Evolutionary conservation across 2,329 filamentous ascomycete genomes (phyloP).

Genomic region (Pseudogymnoascus sp.): DNA sequence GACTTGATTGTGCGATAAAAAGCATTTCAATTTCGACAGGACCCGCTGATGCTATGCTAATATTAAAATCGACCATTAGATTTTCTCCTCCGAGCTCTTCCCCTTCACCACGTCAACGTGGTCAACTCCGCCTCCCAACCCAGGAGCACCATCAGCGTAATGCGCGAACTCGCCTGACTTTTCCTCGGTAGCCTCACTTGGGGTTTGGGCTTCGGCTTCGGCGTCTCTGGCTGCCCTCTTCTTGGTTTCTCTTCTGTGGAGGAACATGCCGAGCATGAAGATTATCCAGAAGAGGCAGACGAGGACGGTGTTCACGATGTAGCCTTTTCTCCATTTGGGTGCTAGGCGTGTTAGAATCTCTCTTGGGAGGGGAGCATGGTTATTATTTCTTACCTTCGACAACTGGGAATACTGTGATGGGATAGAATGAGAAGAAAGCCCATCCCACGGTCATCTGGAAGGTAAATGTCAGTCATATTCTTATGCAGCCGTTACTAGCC

Average conservation of each 20-base stretch:
- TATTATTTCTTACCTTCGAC: conserved; percentile 18
- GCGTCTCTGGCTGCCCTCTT: conserved; percentile 18
- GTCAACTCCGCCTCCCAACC: neutral
- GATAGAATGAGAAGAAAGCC: conserved; percentile 26
- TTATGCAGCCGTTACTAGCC: neutral
- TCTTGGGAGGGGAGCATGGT: neutral
- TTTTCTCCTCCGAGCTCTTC: neutral
- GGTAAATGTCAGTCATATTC: neutral
- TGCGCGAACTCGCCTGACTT: neutral
- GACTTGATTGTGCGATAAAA: neutral
- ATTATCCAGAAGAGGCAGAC: conserved; percentile 26
- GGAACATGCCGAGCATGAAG: conserved; percentile 28
- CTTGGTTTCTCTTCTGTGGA: conserved; percentile 28
- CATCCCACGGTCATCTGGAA: conserved; percentile 29
- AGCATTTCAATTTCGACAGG: neutral
- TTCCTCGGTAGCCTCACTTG: neutral
- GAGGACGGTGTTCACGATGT: conserved; percentile 23
- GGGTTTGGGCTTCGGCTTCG: neutral
- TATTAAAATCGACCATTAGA: neutral
- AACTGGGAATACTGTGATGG: conserved; percentile 27
- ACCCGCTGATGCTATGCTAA: neutral
- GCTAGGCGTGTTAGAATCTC: conserved; percentile 12
- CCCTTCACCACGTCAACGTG: neutral
- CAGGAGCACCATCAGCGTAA: too few relatives aligned
- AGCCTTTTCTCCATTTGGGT: conserved; percentile 27